Base-by-base conservation (phyloP, 164 flowering plant species). In the Tetracentron sinense region DNA sequence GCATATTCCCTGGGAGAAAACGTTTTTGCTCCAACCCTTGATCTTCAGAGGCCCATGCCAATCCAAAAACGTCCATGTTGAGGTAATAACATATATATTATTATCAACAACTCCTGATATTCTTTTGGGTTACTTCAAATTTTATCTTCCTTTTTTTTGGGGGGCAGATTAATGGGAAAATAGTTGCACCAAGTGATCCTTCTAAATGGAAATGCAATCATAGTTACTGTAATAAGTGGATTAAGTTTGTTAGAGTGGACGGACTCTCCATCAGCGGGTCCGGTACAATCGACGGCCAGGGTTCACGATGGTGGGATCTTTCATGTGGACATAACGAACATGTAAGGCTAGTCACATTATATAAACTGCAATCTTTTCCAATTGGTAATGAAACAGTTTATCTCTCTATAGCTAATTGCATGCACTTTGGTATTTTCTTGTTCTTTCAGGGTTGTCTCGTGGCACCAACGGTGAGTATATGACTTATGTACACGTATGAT, bases 231-330 rank as follows among this genome's bases (percentile, higher is more conserved):
- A n/a, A 51, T 5, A 12, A 38, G 44, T 38, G 44, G 44, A 38
- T 38, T 38, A 16, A 1, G 14, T 38, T 38, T 16, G 4, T 3
- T 38, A 16, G 38, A 3, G 26, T 68, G n/a, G 58, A 64, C 28
- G 66, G 69, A 23, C 58, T 67, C 26, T 1, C 48, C 29, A 29
- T 75, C 1, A 47, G n/a, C 19, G 78, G 78, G 3, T 11, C 19
- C 14, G 78, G 78, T 33, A 56, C 54, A 8, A 44, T 75, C 30
- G 35, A 71, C 22, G 72, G 67, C 16, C 56, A 52, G 6, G 78
- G 74, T 21, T 2, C 44, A 2, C 62, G 52, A 12, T 77, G 80
- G 80, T 77, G 80, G 77, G 16, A 60, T 22, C 28, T 4, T 62
- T 2, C 56, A 44, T 47, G 72, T 22, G 15, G 20, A 42, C 12